A percentile compares a stretch with the other conserved stretches of the same genome.
These are phyloP conservation scores for Ehretia macrophylla DNA, from an alignment of 257 asterid species.

Conservation along the genomic window DNA sequence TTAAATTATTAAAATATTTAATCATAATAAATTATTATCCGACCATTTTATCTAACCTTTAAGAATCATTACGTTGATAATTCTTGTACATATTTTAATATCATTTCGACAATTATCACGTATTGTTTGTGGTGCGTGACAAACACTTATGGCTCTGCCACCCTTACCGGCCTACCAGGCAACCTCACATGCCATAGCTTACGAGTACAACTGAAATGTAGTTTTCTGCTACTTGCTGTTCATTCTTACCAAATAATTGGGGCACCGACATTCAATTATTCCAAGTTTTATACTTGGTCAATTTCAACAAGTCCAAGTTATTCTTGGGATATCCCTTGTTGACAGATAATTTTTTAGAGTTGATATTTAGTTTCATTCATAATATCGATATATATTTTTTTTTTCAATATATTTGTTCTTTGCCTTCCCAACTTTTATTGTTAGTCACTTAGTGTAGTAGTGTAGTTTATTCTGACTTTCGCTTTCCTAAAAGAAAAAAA, in stretches of 20 bases:
- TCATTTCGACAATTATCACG: not conserved
- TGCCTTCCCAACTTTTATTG: too few species aligned
- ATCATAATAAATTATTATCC: too few species aligned
- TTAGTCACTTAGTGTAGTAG: too few species aligned
- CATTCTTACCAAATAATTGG: not conserved
- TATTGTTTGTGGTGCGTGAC: not conserved
- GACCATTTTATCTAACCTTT: too few species aligned
- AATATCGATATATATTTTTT: too few species aligned
- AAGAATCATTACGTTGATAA: too few species aligned
- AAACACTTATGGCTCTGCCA: not conserved
- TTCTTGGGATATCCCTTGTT: not conserved
- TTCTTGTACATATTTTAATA: too few species aligned
- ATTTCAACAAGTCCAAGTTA: not conserved
- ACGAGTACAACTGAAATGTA: not conserved
- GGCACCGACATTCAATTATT: constrained; percentile 12
- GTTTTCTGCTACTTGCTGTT: not conserved
- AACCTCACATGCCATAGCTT: not conserved
- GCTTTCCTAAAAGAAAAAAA: too few species aligned
- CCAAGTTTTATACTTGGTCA: not conserved
- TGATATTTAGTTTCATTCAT: too few species aligned
- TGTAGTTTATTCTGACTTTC: too few species aligned
- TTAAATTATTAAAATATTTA: too few species aligned
- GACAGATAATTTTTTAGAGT: not conserved
- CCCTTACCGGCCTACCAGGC: not conserved
- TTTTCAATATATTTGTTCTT: too few species aligned